A percentile compares a stretch with the other conserved stretches of the same genome.
These are phyloP conservation scores for Phialophora macrospora DNA, from an alignment of 2,329 filamentous ascomycete genomes.

Conservation along the genomic window DNA sequence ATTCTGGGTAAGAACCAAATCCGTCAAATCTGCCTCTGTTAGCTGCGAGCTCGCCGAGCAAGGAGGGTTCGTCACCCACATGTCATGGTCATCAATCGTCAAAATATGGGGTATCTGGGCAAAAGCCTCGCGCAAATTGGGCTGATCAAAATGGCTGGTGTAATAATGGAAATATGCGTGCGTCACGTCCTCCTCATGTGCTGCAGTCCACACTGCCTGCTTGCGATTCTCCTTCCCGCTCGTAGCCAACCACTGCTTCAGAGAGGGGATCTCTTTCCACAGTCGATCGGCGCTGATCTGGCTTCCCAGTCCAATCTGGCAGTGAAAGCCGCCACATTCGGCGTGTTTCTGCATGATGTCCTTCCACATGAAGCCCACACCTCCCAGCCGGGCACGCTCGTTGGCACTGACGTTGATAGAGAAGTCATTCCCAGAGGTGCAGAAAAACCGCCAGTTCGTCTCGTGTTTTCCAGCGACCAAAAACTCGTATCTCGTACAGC, in stretches of 20 bases:
- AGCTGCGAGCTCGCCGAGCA: background rate
- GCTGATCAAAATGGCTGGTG: conserved; percentile 96
- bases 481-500: conserved; percentile 98
- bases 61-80: conserved; percentile 66
- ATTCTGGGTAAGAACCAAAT: conserved; percentile 94
- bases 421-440: conserved; percentile 96
- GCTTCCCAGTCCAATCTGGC: conserved; percentile 87
- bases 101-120: conserved; percentile 94
- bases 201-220: conserved; percentile 87
- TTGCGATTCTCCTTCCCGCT: conserved; percentile 92
- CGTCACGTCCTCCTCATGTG: conserved; percentile 91
- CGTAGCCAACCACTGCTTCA: conserved; percentile 94
- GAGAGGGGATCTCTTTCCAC: conserved; percentile 91
- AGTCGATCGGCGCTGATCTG: conserved; percentile 95
- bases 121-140: conserved; percentile 90
- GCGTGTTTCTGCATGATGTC: conserved; percentile 97
- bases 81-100: conserved; percentile 95
- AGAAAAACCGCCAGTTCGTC: conserved; percentile 92
- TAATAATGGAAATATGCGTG: conserved; percentile 99
- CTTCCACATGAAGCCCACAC: conserved; percentile 97
- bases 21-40: conserved; percentile 77
- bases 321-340: conserved; percentile 94
- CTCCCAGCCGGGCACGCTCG: conserved; percentile 83
- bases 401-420: conserved; percentile 83
- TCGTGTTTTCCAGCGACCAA: conserved; percentile 88